Evolutionary conservation across 148 eudicot genomes (phyloP), one percentile per base, ranked within the genome.

Genomic region (Euryodendron excelsum): DNA sequence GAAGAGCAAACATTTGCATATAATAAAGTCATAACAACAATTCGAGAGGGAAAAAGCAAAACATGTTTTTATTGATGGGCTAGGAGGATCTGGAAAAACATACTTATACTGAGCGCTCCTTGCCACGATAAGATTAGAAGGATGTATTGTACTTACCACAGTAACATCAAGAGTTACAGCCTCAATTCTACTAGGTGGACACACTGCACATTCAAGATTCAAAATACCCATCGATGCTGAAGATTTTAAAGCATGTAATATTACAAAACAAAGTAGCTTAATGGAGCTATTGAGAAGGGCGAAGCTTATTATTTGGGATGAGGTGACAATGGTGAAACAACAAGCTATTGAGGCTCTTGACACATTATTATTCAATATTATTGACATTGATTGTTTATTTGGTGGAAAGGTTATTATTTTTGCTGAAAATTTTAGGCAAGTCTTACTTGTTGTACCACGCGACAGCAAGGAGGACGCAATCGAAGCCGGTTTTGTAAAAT

Each of bases 401-500:
- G 11, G 71, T 27, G 71, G 71, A 12, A 66, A 66, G 33, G 71
- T 66, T 31, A 21, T 66, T 66, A 41, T 66, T 0, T 66, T 66
- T 37, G 45, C 44, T 0, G 44, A 41, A n/a, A 4, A 66, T 66
- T 66, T 66, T 23, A 6, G 47, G 33, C 71, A 66, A 14, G 71
- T 66, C 3, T 39, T 66, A 2, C 71, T 41, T 0, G n/a, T n/a
- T n/a, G n/a, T n/a, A n/a, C n/a, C n/a, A n/a, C n/a, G n/a, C n/a
- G n/a, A n/a, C n/a, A n/a, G n/a, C n/a, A n/a, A n/a, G n/a, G n/a
- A n/a, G n/a, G n/a, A n/a, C n/a, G n/a, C n/a, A n/a, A n/a, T n/a
- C n/a, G n/a, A n/a, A n/a, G n/a, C n/a, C n/a, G n/a, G n/a, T n/a
- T n/a, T n/a, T n/a, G n/a, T n/a, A n/a, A n/a, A n/a, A n/a, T n/a